These are phyloP conservation scores for Phylloporus arenicola DNA, from an alignment of 768 basidiomycete genomes.

Conservation along the genomic window DNA sequence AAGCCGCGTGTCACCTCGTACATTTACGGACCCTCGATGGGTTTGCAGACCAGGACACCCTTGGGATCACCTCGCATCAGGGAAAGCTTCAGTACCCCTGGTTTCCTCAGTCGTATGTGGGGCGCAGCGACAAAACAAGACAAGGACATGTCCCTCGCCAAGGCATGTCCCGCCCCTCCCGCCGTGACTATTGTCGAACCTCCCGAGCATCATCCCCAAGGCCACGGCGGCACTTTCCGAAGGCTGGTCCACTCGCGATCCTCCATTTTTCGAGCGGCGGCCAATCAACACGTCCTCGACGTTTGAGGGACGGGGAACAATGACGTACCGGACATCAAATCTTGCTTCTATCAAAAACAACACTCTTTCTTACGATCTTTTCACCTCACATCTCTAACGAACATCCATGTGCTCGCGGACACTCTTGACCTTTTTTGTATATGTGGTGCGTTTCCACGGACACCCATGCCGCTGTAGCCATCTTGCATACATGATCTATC, in stretches of 20 bases:
- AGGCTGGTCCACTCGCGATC: constrained; percentile 43
- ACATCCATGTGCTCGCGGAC: constrained; percentile 21
- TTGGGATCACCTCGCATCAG: constrained; percentile 22
- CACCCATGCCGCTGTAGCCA: constrained; percentile 23
- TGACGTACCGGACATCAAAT: constrained; percentile 15
- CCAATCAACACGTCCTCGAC: constrained; percentile 23
- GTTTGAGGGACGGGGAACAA: constrained; percentile 15
- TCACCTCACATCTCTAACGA: constrained; percentile 27
- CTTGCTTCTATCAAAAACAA: constrained; percentile 20
- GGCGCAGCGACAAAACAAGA: constrained; percentile 51
- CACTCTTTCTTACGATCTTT: constrained; percentile 18
- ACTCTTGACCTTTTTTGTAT: constrained; percentile 7
- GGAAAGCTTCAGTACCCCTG: constrained; percentile 39
- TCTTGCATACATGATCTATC: constrained; percentile 19
- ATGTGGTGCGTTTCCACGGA: constrained; percentile 23
- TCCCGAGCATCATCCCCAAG: constrained; percentile 20
- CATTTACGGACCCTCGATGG: constrained; percentile 20
- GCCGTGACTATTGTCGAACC: constrained; percentile 26
- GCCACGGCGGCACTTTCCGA: constrained; percentile 34
- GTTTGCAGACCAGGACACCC: constrained; percentile 12
- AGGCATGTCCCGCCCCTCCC: constrained; percentile 8
- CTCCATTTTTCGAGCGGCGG: constrained; percentile 36
- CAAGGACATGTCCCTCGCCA: constrained; percentile 17
- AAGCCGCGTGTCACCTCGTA: constrained; percentile 26
- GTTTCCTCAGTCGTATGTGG: constrained; percentile 72